Conservation (phyloP, 495 filamentous ascomycete species). For the Xylaria bambusicola region DNA sequence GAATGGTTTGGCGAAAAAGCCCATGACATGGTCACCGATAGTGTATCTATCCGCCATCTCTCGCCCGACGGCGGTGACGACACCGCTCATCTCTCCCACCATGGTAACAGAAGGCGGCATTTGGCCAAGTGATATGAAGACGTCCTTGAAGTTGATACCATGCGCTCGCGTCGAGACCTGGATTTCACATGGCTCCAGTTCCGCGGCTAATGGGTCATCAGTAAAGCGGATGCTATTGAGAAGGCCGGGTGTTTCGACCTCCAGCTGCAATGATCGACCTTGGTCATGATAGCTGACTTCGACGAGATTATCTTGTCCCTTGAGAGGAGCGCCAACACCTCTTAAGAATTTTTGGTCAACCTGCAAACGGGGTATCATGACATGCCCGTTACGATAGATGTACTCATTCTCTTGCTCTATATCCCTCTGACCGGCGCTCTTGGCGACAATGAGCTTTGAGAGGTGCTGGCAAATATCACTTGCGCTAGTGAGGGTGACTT, state of each 20-base stretch:
- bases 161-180: constrained; percentile 42
- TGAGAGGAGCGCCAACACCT: not conserved
- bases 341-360: constrained; percentile 12
- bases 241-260: constrained; percentile 35
- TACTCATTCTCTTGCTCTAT: constrained; percentile 1
- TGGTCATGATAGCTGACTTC: constrained; percentile 19
- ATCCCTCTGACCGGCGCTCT: not conserved
- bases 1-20: constrained; percentile 10
- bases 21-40: constrained; percentile 26
- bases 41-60: constrained; percentile 6
- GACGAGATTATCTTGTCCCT: not conserved
- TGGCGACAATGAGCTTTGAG: not conserved
- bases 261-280: constrained; percentile 29
- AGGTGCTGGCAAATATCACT: constrained; percentile 7
- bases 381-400: not conserved
- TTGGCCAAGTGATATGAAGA: constrained; percentile 54
- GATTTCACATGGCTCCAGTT: constrained; percentile 39
- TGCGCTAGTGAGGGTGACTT: not conserved
- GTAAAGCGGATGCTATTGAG: constrained; percentile 35
- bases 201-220: constrained; percentile 23
- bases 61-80: constrained; percentile 16
- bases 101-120: constrained; percentile 41
- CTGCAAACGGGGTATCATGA: not conserved
- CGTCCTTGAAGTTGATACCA: constrained; percentile 48
- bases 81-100: constrained; percentile 41